Percentiles rank a stretch among this genome's conserved stretches.
phyloP scores from a whole-genome alignment of 1,139 yeast species.

The Suhomyces guaymorum region DNA sequence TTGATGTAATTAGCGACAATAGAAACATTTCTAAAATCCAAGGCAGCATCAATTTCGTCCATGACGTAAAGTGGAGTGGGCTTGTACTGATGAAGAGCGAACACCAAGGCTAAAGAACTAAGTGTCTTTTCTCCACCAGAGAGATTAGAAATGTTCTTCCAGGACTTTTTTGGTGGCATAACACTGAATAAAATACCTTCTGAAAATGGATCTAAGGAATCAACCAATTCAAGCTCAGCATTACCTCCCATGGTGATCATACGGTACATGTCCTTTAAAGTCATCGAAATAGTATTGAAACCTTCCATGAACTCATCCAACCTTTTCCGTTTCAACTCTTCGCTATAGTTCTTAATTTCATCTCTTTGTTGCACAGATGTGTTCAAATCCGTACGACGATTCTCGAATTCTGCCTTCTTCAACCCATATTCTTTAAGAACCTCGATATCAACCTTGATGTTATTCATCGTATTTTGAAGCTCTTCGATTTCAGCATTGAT shows the following conservation, averaged over 20 bases:
- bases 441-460: conserved; percentile 68
- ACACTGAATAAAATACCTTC: conserved; percentile 97
- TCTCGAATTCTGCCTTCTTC: conserved; percentile 62
- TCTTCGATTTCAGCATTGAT: conserved; percentile 55
- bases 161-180: conserved; percentile 98
- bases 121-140: conserved; percentile 98
- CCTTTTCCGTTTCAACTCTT: conserved; percentile 70
- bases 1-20: conserved; percentile 97
- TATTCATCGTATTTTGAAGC: conserved; percentile 58
- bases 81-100: conserved; percentile 92
- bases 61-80: conserved; percentile 98
- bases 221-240: conserved; percentile 95
- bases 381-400: conserved; percentile 66
- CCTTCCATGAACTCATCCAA: conserved; percentile 93
- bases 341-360: conserved; percentile 59
- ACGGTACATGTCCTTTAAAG: conserved; percentile 95
- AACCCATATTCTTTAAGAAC: conserved; percentile 74
- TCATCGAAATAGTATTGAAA: conserved; percentile 79
- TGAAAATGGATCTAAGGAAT: conserved; percentile 94
- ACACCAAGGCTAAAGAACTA: conserved; percentile 91
- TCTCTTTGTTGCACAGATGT: conserved; percentile 70
- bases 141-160: conserved; percentile 92
- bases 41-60: conserved; percentile 99
- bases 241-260: conserved; percentile 99
- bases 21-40: conserved; percentile 94